Conservation (phyloP, 129 eudicot genomes). For the Daucus carota region DNA sequence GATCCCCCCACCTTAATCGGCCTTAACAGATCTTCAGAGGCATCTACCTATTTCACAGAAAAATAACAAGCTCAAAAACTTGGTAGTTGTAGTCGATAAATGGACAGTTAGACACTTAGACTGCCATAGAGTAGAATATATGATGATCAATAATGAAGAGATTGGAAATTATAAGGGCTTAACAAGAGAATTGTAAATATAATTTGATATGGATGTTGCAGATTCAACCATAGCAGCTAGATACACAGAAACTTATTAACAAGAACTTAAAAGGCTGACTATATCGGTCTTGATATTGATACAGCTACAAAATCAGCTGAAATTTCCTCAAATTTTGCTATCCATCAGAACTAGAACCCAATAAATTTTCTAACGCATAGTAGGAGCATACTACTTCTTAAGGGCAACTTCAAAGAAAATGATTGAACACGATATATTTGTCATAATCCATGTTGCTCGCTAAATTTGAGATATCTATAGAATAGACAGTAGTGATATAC, state of each 20-base stretch:
- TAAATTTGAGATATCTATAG: background rate
- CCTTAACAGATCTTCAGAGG: slow-evolving; percentile 65
- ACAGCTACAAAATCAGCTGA: background rate
- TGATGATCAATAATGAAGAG: background rate
- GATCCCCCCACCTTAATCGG: slow-evolving; percentile 81
- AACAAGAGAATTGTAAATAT: no score
- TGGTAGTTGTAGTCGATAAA: background rate
- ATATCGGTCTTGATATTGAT: background rate
- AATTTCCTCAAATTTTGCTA: background rate
- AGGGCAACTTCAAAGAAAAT: background rate
- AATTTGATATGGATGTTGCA: background rate
- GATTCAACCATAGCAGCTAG: background rate
- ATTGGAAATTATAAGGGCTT: no score
- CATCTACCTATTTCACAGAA: slow-evolving; percentile 56
- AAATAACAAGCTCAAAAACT: background rate
- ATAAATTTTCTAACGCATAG: background rate
- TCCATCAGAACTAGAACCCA: slow-evolving; percentile 7
- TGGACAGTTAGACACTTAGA: background rate
- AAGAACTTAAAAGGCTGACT: background rate
- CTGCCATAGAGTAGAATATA: background rate
- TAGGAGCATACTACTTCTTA: background rate
- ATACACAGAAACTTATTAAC: background rate
- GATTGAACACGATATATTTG: background rate
- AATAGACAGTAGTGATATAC: background rate
- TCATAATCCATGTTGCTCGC: background rate